A percentile compares a stretch with the other conserved stretches of the same genome.
Evolutionary conservation across 352 stramenopile species (phyloP).

Genomic region (Globisporangium carolinianum): DNA sequence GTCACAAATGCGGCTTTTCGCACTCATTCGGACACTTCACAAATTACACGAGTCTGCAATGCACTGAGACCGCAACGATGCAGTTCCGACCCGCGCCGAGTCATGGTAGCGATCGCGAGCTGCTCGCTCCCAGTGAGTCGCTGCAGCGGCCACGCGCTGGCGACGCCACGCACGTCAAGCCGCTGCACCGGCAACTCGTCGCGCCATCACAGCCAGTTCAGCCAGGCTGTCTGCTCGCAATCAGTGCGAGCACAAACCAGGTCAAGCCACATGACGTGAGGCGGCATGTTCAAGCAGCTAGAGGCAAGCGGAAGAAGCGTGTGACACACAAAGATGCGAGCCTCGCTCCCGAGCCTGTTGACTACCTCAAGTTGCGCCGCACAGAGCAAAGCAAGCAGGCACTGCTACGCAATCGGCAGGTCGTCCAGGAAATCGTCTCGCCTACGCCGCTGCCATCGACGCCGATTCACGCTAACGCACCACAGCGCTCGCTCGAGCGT

Average conservation of each 20-base stretch:
- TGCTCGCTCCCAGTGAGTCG: neutral
- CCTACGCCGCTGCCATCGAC: conserved; percentile 12
- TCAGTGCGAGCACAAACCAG: conserved; percentile 1
- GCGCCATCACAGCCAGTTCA: neutral
- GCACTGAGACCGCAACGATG: neutral
- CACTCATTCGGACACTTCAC: neutral
- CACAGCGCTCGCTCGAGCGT: conserved; percentile 3
- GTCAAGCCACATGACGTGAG: neutral
- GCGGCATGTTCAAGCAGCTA: neutral
- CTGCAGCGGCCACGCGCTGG: neutral
- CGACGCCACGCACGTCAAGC: neutral
- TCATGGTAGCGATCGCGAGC: neutral
- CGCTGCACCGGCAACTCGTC: neutral
- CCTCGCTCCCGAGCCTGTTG: conserved; percentile 33
- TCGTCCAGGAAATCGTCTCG: conserved; percentile 42
- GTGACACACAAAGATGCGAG: neutral
- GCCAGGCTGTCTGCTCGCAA: conserved; percentile 6
- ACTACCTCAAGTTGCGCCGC: conserved; percentile 58
- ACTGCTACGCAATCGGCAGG: conserved; percentile 37
- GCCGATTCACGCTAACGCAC: neutral
- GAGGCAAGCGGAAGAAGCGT: neutral
- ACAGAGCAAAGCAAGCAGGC: conserved; percentile 49
- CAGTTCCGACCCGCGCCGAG: conserved; percentile 6
- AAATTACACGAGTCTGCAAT: neutral
- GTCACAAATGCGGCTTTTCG: neutral